A percentile compares a stretch with the other conserved stretches of the same genome.
These are phyloP conservation scores for Dendryphion nanum DNA, from an alignment of 2,329 filamentous ascomycete genomes.

Conservation along the genomic window DNA sequence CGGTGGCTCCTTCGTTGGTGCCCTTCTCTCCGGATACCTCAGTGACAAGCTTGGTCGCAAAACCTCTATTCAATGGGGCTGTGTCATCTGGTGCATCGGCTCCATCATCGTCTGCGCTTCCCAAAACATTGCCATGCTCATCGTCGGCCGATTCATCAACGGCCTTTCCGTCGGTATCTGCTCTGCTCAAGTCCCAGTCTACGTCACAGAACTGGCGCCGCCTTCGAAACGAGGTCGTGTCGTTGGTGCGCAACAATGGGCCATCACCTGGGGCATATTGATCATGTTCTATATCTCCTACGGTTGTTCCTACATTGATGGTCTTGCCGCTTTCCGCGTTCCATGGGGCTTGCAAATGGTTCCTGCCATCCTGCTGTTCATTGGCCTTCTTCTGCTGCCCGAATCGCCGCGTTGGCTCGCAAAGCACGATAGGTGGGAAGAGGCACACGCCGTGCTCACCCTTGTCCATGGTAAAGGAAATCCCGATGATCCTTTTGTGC, in stretches of 20 bases:
- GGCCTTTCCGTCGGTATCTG: constrained; percentile 73
- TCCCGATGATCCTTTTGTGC: constrained; percentile 62
- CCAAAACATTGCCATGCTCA: constrained; percentile 68
- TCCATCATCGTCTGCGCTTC: constrained; percentile 62
- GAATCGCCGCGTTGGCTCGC: constrained; percentile 49
- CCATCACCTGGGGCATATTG: constrained; percentile 64
- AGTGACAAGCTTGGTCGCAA: constrained; percentile 59
- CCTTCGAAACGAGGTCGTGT: constrained; percentile 60
- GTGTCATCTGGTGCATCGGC: constrained; percentile 56
- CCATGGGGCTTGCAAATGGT: constrained; percentile 41
- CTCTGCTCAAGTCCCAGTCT: constrained; percentile 67
- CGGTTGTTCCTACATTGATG: constrained; percentile 34
- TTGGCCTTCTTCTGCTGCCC: constrained; percentile 53
- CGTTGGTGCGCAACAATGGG: constrained; percentile 71
- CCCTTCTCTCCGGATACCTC: constrained; percentile 58
- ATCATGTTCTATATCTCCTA: constrained; percentile 40
- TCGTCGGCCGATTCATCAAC: constrained; percentile 68
- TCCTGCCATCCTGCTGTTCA: constrained; percentile 35
- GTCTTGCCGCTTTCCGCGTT: constrained; percentile 34
- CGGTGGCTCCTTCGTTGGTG: constrained; percentile 66
- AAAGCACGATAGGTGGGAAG: constrained; percentile 46
- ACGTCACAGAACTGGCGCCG: constrained; percentile 65
- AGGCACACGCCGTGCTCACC: constrained; percentile 41
- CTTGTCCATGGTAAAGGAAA: constrained; percentile 58
- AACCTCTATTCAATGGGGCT: constrained; percentile 53